Conservation (phyloP, 192 early-diverging fungal species). For the Coemansia sp. region DNA sequence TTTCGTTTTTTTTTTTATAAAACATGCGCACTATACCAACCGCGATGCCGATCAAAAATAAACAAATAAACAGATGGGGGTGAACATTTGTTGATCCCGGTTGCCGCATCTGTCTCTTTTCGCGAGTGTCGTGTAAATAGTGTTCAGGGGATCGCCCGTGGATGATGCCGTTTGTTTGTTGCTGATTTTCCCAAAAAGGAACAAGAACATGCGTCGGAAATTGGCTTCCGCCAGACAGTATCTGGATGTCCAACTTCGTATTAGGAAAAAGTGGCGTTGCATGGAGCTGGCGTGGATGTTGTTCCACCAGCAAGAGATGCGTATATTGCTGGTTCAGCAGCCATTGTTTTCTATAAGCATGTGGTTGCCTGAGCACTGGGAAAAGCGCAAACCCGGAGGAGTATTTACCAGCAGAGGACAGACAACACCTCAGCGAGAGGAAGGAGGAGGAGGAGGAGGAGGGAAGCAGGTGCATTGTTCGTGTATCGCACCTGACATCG, state of each 20-base stretch:
- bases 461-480: background rate
- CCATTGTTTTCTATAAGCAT: background rate
- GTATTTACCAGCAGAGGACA: background rate
- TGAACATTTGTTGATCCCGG: background rate
- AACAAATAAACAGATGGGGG: background rate
- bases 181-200: background rate
- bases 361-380: background rate
- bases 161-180: constrained; percentile 3
- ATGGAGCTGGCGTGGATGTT: background rate
- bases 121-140: background rate
- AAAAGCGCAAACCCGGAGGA: background rate
- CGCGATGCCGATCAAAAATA: background rate
- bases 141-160: background rate
- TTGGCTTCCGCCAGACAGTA: background rate
- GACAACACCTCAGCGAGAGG: background rate
- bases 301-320: background rate
- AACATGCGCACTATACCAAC: constrained; percentile 2
- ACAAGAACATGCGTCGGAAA: background rate
- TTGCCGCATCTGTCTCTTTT: background rate
- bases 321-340: background rate
- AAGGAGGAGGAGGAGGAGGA: background rate
- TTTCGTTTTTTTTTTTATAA: background rate
- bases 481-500: constrained; percentile 1
- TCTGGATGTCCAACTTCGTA: background rate
- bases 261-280: background rate